Conservation (phyloP, 1,284 basidiomycete genomes). For the Cryptococcus sp. region DNA sequence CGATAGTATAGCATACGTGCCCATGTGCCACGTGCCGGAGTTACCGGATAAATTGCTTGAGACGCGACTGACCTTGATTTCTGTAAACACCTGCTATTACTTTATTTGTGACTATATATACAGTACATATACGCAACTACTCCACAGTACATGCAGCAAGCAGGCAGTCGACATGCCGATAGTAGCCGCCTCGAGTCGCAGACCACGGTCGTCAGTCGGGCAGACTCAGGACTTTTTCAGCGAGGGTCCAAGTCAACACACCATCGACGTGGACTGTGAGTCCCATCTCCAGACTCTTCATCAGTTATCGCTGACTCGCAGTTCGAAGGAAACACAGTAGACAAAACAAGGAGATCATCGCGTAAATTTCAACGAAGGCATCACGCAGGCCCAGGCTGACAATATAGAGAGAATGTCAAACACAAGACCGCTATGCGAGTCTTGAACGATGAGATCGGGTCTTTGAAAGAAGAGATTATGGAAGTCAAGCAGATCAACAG, state of each 20-base stretch:
- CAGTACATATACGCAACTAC: no score
- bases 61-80: no score
- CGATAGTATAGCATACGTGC: no score
- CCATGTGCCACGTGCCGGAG: no score
- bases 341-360: constrained; percentile 41
- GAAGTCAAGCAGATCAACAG: constrained; percentile 24
- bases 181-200: background rate
- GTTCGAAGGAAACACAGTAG: constrained; percentile 32
- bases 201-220: background rate
- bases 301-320: constrained; percentile 3
- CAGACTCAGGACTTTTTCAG: background rate
- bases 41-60: no score
- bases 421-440: constrained; percentile 21
- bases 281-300: no score
- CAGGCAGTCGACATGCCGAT: background rate
- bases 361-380: constrained; percentile 10
- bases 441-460: constrained; percentile 26
- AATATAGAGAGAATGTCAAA: constrained; percentile 27
- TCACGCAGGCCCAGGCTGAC: background rate
- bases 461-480: constrained; percentile 24
- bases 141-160: no score
- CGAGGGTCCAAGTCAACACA: no score
- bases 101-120: no score
- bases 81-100: no score
- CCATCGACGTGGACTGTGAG: no score